Evolutionary conservation across 768 basidiomycete genomes (phyloP).

Genomic region (Mycena leptocephala): DNA sequence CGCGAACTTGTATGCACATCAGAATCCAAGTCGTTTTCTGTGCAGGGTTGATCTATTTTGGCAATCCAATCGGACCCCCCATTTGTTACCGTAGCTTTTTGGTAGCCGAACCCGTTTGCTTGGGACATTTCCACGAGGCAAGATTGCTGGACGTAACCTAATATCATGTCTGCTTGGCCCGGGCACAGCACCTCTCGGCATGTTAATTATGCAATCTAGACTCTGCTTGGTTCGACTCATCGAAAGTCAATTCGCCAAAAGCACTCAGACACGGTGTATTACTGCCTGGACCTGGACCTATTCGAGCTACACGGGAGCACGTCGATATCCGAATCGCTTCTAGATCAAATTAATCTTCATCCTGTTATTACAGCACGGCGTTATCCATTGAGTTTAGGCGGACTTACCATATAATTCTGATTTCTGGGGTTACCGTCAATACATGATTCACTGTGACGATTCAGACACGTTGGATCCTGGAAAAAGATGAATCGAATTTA

Average conservation of each 20-base stretch:
- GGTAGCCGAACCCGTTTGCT: not conserved
- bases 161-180: not conserved
- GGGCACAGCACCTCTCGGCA: not conserved
- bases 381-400: not conserved
- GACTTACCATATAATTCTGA: not conserved
- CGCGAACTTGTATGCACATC: no score
- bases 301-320: not conserved
- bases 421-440: not conserved
- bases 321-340: not conserved
- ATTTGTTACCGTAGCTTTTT: not conserved
- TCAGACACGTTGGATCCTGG: not conserved
- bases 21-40: no score
- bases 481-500: constrained; percentile 5
- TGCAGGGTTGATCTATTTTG: not conserved
- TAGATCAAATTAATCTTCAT: constrained; percentile 22
- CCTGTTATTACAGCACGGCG: not conserved
- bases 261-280: constrained; percentile 5
- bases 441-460: not conserved
- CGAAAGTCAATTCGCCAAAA: constrained; percentile 23
- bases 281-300: not conserved
- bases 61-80: no score
- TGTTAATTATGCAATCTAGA: constrained; percentile 6
- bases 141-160: constrained; percentile 18
- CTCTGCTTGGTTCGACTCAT: not conserved
- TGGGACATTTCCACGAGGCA: constrained; percentile 4